These are phyloP conservation scores for Urtica urens DNA, from an alignment of 306 rosid genomes.

Conservation along the genomic window DNA sequence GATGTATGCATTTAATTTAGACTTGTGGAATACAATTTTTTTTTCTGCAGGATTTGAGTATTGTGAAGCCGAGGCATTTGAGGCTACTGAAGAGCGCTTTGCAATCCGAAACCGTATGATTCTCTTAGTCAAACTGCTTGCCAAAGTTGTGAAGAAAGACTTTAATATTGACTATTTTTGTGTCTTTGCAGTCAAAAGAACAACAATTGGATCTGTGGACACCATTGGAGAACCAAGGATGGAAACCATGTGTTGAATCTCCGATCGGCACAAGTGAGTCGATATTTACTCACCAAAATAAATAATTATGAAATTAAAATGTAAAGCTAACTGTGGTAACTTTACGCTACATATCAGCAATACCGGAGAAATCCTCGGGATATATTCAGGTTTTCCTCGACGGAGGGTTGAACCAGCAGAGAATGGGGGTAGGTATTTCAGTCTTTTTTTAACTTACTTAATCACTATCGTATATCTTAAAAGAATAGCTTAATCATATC, in stretches of 20 bases:
- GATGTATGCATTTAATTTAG: neutral
- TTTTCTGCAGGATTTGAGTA: slow-evolving; percentile 51
- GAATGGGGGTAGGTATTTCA: slow-evolving; percentile 84
- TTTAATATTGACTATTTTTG: slow-evolving; percentile 5
- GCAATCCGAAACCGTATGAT: slow-evolving; percentile 62
- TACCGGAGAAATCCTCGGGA: slow-evolving; percentile 70
- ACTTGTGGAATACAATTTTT: slow-evolving; percentile 1
- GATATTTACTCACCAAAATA: neutral
- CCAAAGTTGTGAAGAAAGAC: neutral
- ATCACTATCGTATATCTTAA: neutral
- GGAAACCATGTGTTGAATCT: slow-evolving; percentile 54
- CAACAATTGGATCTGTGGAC: slow-evolving; percentile 61
- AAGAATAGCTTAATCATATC: neutral
- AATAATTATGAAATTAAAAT: neutral
- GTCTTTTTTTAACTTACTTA: neutral
- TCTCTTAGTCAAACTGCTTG: slow-evolving; percentile 11
- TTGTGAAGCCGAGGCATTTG: slow-evolving; percentile 71
- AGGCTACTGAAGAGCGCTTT: slow-evolving; percentile 73
- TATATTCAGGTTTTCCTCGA: slow-evolving; percentile 89
- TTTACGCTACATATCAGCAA: slow-evolving; percentile 29
- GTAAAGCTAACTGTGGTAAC: slow-evolving; percentile 4
- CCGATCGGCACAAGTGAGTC: slow-evolving; percentile 47
- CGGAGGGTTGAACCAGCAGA: slow-evolving; percentile 98
- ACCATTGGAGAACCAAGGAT: slow-evolving; percentile 55
- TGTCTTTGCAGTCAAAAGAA: slow-evolving; percentile 33